These are phyloP conservation scores for Coniferiporia weirii DNA, from an alignment of 1,284 basidiomycete species.

Conservation along the genomic window DNA sequence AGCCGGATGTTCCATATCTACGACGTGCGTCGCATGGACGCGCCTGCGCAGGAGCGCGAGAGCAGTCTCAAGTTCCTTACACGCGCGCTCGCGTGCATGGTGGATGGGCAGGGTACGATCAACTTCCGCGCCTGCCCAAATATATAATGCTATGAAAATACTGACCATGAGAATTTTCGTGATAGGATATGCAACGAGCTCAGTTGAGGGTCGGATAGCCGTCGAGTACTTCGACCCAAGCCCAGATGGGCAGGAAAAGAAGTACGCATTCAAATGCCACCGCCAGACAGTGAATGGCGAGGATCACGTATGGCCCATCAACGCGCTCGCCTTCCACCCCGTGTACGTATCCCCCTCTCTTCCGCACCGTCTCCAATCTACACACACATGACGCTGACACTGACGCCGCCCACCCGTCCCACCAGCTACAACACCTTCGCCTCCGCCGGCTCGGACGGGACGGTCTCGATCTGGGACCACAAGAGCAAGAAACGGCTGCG, in stretches of 20 bases:
- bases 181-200: conserved; percentile 89
- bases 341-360: conserved; percentile 53
- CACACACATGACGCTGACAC: background rate
- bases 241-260: conserved; percentile 73
- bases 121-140: background rate
- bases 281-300: conserved; percentile 84
- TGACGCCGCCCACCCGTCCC: too few species aligned
- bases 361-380: background rate
- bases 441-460: conserved; percentile 87
- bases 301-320: conserved; percentile 99
- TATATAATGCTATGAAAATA: too few species aligned
- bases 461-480: conserved; percentile 95
- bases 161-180: background rate
- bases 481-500: conserved; percentile 92
- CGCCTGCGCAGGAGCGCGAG: conserved; percentile 76
- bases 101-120: conserved; percentile 77
- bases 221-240: conserved; percentile 95
- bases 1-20: conserved; percentile 86
- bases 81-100: conserved; percentile 85
- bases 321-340: conserved; percentile 92
- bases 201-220: conserved; percentile 93
- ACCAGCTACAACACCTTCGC: conserved; percentile 89
- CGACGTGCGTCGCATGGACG: conserved; percentile 71
- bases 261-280: conserved; percentile 99
- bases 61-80: conserved; percentile 96